These are phyloP conservation scores for Epichloe brachyelytri DNA, from an alignment of 2,329 filamentous ascomycete species.

Conservation along the genomic window DNA sequence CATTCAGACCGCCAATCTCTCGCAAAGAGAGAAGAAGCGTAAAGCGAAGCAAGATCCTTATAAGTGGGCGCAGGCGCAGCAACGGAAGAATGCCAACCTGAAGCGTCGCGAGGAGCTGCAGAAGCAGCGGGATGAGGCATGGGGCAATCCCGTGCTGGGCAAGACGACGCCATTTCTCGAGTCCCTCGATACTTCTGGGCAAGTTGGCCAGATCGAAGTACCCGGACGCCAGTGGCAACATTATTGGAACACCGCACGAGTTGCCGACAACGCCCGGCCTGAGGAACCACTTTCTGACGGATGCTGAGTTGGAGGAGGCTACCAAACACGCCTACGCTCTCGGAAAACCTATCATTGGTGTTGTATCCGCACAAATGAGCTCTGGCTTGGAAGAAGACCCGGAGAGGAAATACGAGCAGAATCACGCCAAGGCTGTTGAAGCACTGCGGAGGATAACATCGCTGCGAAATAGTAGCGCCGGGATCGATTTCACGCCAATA, in stretches of 20 bases:
- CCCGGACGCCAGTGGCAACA: slow-evolving; percentile 28
- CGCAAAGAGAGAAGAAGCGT: slow-evolving; percentile 49
- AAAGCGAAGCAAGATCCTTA: slow-evolving; percentile 69
- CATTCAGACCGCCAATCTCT: slow-evolving; percentile 51
- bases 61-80: slow-evolving; percentile 64
- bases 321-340: slow-evolving; percentile 56
- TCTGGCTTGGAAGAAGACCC: slow-evolving; percentile 24
- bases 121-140: slow-evolving; percentile 46
- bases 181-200: slow-evolving; percentile 58
- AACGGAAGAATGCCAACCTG: slow-evolving; percentile 73
- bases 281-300: slow-evolving; percentile 66
- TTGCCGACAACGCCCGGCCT: slow-evolving; percentile 37
- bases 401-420: slow-evolving; percentile 33
- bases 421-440: slow-evolving; percentile 55
- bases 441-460: slow-evolving; percentile 70
- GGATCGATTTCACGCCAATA: slow-evolving; percentile 70
- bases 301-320: slow-evolving; percentile 52
- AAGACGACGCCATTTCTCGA: slow-evolving; percentile 69
- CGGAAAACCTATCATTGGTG: slow-evolving; percentile 41
- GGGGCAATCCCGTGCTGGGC: slow-evolving; percentile 72
- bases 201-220: slow-evolving; percentile 25
- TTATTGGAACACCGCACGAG: slow-evolving; percentile 23
- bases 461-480: slow-evolving; percentile 65
- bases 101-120: slow-evolving; percentile 59
- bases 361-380: slow-evolving; percentile 26